These are phyloP conservation scores for Mentha longifolia DNA, from an alignment of 257 asterid genomes.

Conservation along the genomic window DNA sequence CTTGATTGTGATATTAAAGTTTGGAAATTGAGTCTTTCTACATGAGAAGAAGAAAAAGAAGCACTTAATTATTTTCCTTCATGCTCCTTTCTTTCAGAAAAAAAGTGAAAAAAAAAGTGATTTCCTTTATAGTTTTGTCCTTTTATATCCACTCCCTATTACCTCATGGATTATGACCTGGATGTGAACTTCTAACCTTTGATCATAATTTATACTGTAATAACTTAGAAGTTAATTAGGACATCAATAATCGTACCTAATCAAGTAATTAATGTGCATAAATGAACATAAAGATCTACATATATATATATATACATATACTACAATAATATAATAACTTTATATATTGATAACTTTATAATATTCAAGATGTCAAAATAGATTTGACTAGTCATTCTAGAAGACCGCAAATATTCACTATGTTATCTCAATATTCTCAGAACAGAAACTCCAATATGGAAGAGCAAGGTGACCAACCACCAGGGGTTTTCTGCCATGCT, in stretches of 20 bases:
- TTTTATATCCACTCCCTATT: background rate
- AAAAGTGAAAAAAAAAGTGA: slow-evolving; percentile 11
- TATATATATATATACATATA: too few species aligned
- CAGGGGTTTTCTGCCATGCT: slow-evolving; percentile 14
- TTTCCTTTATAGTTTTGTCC: background rate
- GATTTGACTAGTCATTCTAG: slow-evolving; percentile 10
- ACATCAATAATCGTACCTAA: background rate
- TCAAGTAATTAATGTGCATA: background rate
- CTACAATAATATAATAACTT: too few species aligned
- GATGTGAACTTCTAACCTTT: background rate
- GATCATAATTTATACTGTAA: background rate
- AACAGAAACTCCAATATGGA: slow-evolving; percentile 7
- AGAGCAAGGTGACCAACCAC: slow-evolving; percentile 31
- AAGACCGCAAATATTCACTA: background rate
- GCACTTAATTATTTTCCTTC: background rate
- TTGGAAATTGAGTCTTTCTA: slow-evolving; percentile 52
- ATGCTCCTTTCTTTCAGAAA: slow-evolving; percentile 1
- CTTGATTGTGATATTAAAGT: slow-evolving; percentile 72
- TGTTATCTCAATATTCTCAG: slow-evolving; percentile 8
- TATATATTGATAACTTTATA: too few species aligned
- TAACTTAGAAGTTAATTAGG: background rate
- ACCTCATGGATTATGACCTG: background rate
- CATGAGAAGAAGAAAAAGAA: background rate
- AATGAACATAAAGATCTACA: too few species aligned
- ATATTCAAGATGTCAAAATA: background rate